Base-by-base conservation (phyloP, 2,329 filamentous ascomycete genomes). In the Penicillium sp. region DNA sequence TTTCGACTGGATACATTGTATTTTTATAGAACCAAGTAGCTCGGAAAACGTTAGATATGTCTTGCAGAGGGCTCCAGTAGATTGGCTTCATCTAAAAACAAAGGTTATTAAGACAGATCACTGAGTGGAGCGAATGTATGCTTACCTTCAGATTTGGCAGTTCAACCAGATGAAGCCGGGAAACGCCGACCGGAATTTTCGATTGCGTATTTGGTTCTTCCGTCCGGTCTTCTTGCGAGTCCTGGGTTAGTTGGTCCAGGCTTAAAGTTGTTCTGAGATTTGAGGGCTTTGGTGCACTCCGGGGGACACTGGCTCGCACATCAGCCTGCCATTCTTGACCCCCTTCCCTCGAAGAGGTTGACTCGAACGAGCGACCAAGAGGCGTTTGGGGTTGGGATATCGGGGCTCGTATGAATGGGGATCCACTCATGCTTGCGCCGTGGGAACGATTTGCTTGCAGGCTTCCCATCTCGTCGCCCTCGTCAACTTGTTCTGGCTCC, bases 1-100 rank as follows among this genome's bases (percentile, higher is more conserved):
- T 84, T 59, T 96, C 91, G 5, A 99, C 84, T 0, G 94, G 94
- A 55, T 90, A 79, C 92, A 97, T 96, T 1, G 89, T 93, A 68
- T 97, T 92, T 76, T 89, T 89, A 74, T 97, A 97, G 71, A 99
- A 99, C 94, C 94, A 99, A 0, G 93, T 97, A 1, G 90, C 92
- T 61, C 94, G 83, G 54, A 89, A 82, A 1, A 97, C 92, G 34
- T 86, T 81, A 6, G 91, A 88, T 31, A 95, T 84, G 67, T 97
- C 94, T 65, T 96, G 92, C 31, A 97, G 83, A 7, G 94, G 93
- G 16, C 89, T 92, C 94, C 94, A 99, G 71, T 99, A 99, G 56
- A 97, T 97, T 0, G 94, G 94, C 71, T 92, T 91, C 92, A 99
- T 96, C 67, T 90, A 82, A 1, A 43, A 9, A 6, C 4, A 1